Evolutionary conservation across 352 stramenopile genomes (phyloP), one percentile per base, ranked within the genome.

Genomic region (Phytophthora tubulina): DNA sequence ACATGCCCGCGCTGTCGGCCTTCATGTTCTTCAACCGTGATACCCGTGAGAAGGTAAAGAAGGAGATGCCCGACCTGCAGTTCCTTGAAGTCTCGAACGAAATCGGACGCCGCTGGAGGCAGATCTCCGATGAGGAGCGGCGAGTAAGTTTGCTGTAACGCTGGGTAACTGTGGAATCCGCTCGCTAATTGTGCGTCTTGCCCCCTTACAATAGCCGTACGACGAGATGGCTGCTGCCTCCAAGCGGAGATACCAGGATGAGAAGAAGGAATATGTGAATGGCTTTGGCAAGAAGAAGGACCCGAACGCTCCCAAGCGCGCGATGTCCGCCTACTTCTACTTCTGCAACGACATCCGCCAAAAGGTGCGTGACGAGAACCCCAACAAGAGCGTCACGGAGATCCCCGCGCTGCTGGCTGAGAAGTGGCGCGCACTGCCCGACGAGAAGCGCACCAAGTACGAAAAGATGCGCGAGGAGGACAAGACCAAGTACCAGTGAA

Each of bases 321-420:
- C 96, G 72, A 88, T 97, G 73, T 98, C 92, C 27, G 92, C 96
- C 1, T 99, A 98, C 78, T 93, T 99, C 39, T 95, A 98, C 71
- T 99, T 98, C 74, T 97, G 95, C 70, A 98, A 98, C 71, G 93
- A 97, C 48, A 97, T 97, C 73, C 89, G 94, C 67, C 83, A 93
- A 46, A 72, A 86, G 35, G 95, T 98, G 72, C 94, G 95, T 48
- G 81, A 93, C 11, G 92, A 98, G 72, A 98, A 99, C 84, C 96
- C 96, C 33, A 92, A 90, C 81, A 98, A 97, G 84, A 97, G 93
- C 58, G 97, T 98, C 72, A 97, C 91, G 67, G 96, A 98, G 72
- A 91, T 98, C 70, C 91, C 88, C 4, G 85, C 81, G 62, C 73
- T 95, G 49, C 76, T 96, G 21, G 87, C 87, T 7, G 88, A 92